Base-by-base conservation (phyloP, 768 basidiomycete species). In the Phanerochaete sordida region DNA sequence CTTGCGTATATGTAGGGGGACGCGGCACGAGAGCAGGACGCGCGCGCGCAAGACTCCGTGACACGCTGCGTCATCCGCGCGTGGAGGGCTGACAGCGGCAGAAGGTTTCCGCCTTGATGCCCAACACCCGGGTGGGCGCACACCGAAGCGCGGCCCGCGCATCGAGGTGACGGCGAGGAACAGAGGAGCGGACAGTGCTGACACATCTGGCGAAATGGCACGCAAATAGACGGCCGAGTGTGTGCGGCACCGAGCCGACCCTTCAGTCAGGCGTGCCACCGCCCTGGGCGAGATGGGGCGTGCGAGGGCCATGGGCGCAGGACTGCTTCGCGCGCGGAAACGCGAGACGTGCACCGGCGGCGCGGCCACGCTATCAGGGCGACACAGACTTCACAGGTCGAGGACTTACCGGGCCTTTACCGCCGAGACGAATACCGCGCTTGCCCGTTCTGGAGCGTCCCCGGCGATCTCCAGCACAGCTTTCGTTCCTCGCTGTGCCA, bases 341-440 rank as follows among this genome's bases (percentile, higher is more conserved):
- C 53, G 53, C 21, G 37, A 54, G 53, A 21, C 39, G 23, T 39
- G 53, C 53, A 54, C 53, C 26, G 53, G 53, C 37, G 39, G 33
- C 33, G 16, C 11, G 7, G 28, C 13, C 30, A 6, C 30, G 30
- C 26, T 33, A 52, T 33, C 35, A 50, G 46, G 24, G n/a, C 26
- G 46, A 58, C 43, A 49, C 23, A 21, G 26, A 37, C 19, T 48
- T 26, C 45, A 61, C 61, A 47, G 61, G 43, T 37, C 26, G 39
- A 47, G 61, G 61, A 55, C 61, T 15, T 62, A 62, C 43, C 61
- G 61, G 57, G 19, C 8, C 50, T 51, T 51, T 54, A 58, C 26
- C 11, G 26, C 51, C 61, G 61, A 23, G 30, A 26, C n/a, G 16
- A 49, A 16, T 24, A 39, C 47, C 12, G 19, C 24, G 24, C 15